A percentile compares a stretch with the other conserved stretches of the same genome.
Conservation (phyloP, 2,329 filamentous ascomycete genomes). For the Leptographium lundbergii region DNA sequence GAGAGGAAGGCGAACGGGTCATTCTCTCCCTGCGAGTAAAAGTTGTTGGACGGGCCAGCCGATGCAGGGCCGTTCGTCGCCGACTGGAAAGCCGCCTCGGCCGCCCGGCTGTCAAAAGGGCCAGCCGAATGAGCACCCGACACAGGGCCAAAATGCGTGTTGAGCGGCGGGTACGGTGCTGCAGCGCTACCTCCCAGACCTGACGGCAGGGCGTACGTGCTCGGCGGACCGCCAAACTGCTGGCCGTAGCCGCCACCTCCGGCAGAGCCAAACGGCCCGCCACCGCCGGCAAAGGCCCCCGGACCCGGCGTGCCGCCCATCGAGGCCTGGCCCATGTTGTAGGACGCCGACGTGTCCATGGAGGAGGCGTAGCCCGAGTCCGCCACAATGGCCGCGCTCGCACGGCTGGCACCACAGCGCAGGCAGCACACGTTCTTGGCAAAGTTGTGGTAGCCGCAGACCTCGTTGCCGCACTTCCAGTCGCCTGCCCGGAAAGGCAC, state of each 20-base stretch:
- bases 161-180: constrained; percentile 69
- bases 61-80: constrained; percentile 72
- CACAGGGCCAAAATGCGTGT: constrained; percentile 66
- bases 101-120: constrained; percentile 83
- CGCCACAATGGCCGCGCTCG: constrained; percentile 84
- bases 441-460: constrained; percentile 98
- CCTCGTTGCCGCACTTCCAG: constrained; percentile 97
- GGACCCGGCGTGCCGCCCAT: constrained; percentile 75
- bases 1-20: constrained; percentile 75
- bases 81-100: constrained; percentile 87
- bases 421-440: constrained; percentile 98
- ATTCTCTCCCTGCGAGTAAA: constrained; percentile 51
- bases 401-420: constrained; percentile 87
- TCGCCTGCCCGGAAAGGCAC: constrained; percentile 97
- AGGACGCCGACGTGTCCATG: constrained; percentile 76
- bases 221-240: constrained; percentile 78
- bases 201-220: constrained; percentile 79
- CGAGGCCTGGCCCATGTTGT: constrained; percentile 75
- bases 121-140: constrained; percentile 71
- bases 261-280: constrained; percentile 47
- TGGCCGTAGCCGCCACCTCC: constrained; percentile 51
- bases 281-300: constrained; percentile 53
- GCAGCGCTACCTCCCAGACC: constrained; percentile 68
- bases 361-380: constrained; percentile 84
- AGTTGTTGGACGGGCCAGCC: constrained; percentile 62